Conservation (phyloP, 441 rosid genomes). For the Arabidopsis lyrata region DNA sequence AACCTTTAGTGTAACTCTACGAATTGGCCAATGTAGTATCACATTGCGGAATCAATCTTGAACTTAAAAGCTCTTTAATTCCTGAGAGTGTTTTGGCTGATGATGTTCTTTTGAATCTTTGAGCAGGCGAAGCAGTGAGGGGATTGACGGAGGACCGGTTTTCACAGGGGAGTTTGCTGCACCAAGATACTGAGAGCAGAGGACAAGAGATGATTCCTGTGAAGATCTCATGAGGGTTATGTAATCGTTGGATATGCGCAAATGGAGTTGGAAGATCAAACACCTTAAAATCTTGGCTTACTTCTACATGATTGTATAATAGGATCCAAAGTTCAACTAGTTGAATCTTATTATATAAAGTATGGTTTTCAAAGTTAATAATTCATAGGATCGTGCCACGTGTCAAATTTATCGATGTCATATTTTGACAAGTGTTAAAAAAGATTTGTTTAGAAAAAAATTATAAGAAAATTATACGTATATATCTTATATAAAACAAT, state of each 20-base stretch:
- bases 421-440: too few relatives aligned
- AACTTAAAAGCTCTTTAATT: slow-evolving; percentile 2
- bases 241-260: slow-evolving; percentile 12
- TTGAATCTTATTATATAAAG: too few relatives aligned
- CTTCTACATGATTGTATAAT: slow-evolving; percentile 20
- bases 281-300: slow-evolving; percentile 5
- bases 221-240: slow-evolving; percentile 28
- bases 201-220: slow-evolving; percentile 12
- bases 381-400: too few relatives aligned
- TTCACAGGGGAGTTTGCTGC: slow-evolving; percentile 26
- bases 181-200: slow-evolving; percentile 26
- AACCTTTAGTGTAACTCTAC: neutral
- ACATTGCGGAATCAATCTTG: neutral
- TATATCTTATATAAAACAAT: too few relatives aligned
- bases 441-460: too few relatives aligned
- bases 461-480: too few relatives aligned
- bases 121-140: slow-evolving; percentile 39
- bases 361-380: too few relatives aligned
- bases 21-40: neutral
- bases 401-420: too few relatives aligned
- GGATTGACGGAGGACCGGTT: neutral
- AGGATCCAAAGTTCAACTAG: slow-evolving; percentile 11
- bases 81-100: slow-evolving; percentile 18
- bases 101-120: slow-evolving; percentile 22
- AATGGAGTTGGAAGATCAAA: slow-evolving; percentile 21